A percentile compares a stretch with the other conserved stretches of the same genome.
Evolutionary conservation across 2,329 filamentous ascomycete genomes (phyloP).

Genomic region (Xylariomycetidae sp.): DNA sequence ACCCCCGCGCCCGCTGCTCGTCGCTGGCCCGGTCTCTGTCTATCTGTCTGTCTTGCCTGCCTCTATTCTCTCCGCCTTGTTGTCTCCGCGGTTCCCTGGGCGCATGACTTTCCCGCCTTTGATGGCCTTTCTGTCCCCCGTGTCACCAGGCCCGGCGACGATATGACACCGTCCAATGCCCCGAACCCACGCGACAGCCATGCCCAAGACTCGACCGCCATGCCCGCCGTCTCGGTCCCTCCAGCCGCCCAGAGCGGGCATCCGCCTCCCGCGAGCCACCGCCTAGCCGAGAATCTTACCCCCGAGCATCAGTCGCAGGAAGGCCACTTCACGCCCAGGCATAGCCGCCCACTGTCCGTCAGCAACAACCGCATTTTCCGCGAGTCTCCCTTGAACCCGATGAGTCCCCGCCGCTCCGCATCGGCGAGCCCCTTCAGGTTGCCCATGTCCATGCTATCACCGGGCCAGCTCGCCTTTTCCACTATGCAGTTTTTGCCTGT

Average conservation of each 20-base stretch:
- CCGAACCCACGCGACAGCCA: conserved; percentile 1
- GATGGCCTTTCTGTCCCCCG: conserved; percentile 11
- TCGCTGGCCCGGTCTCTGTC: no score
- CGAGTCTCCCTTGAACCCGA: conserved; percentile 9
- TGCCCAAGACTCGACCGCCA: no score
- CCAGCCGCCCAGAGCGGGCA: conserved; percentile 5
- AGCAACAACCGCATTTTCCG: conserved; percentile 7
- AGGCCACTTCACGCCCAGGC: conserved; percentile 1
- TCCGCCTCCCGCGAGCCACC: conserved; percentile 5
- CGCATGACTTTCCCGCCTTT: conserved; percentile 3
- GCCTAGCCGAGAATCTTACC: conserved; percentile 6
- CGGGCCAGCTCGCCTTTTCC: conserved; percentile 55
- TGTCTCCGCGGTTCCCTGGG: conserved; percentile 2
- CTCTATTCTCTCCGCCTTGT: no score
- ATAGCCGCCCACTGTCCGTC: conserved; percentile 9
- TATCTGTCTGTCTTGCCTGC: no score
- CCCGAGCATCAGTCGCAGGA: conserved; percentile 2
- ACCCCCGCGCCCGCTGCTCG: no score
- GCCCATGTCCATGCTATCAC: conserved; percentile 41
- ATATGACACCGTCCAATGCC: conserved; percentile 17
- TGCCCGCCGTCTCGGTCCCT: conserved; percentile 10
- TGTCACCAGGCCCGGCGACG: conserved; percentile 14
- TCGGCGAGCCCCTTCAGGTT: conserved; percentile 32
- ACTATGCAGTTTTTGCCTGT: conserved; percentile 70
- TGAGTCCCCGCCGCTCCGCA: conserved; percentile 15